Evolutionary conservation across 2,329 filamentous ascomycete species (phyloP).

Genomic region (Diaporthe velutina): DNA sequence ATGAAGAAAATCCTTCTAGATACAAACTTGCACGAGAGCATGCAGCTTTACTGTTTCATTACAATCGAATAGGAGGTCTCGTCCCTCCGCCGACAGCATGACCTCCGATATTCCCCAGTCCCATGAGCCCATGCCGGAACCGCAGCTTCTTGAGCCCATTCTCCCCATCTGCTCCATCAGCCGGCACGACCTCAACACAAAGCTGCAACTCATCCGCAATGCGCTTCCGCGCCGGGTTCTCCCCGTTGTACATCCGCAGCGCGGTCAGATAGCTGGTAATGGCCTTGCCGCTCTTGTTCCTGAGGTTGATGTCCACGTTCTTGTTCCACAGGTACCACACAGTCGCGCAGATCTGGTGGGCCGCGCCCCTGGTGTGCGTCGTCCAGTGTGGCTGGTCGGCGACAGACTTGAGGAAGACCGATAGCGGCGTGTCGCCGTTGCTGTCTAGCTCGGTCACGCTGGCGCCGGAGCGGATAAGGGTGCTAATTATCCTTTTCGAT

Average conservation of each 20-base stretch:
- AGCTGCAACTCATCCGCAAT: neutral
- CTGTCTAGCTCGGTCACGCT: slow-evolving; percentile 22
- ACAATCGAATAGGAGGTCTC: neutral
- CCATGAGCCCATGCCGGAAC: slow-evolving; percentile 9
- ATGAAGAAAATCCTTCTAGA: neutral
- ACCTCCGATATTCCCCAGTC: neutral
- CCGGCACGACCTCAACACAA: slow-evolving; percentile 15
- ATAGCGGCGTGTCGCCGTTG: slow-evolving; percentile 28
- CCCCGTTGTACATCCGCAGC: slow-evolving; percentile 5
- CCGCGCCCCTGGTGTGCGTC: neutral
- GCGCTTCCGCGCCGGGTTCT: neutral
- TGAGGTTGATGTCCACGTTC: slow-evolving; percentile 27
- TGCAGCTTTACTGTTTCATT: neutral
- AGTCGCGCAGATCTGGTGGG: neutral
- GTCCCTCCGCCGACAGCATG: neutral
- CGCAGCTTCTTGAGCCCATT: slow-evolving; percentile 17
- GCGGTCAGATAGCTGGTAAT: slow-evolving; percentile 24
- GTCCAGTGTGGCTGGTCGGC: slow-evolving; percentile 19
- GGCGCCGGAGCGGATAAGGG: slow-evolving; percentile 28
- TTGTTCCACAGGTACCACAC: slow-evolving; percentile 36
- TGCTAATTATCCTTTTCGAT: slow-evolving; percentile 25
- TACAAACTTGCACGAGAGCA: neutral
- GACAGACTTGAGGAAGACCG: slow-evolving; percentile 27
- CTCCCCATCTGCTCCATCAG: neutral
- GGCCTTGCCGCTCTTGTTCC: slow-evolving; percentile 32